Evolutionary conservation across 2,329 filamentous ascomycete genomes (phyloP), one percentile per base, ranked within the genome.

Genomic region (Apiospora koreana): DNA sequence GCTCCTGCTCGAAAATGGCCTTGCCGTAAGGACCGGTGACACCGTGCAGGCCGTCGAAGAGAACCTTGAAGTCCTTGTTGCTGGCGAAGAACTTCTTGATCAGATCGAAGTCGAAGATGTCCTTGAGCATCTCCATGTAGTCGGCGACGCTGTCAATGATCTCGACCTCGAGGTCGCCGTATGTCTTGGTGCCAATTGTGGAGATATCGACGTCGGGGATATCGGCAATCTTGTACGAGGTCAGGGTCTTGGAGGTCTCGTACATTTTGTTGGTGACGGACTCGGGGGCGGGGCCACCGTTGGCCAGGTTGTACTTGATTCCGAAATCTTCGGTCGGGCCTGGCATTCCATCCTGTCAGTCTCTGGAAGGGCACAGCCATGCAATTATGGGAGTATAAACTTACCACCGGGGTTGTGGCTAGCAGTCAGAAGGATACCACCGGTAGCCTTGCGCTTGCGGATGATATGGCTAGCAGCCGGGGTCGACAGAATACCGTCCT

Each of bases 301-400:
- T 98, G 81, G 94, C 87, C 71, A 99, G 88, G 88, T 99, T 99
- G 89, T 99, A 99, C 87, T 99, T 99, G 91, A 99, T 99, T 77
- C 96, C 96, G 78, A 99, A 99, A 84, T 99, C 96, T 81, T 96
- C 93, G 76, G 90, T 92, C 73, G 96, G 96, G 68, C 95, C 94
- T 97, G 76, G 58, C 65, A 6, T 38, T 62, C 4, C 54, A 7
- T 38, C 6, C 18, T 14, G 6, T 62, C 18, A 62, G 54, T 62
- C 35, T 23, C 31, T 5, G 31, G 10, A 3, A 62, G 31, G 14
- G 48, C n/a, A 42, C 14, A 35, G 23, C 9, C n/a, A 35, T 10
- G 12, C 23, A 48, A 21, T 18, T 18, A 28, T 48, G 18, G 14
- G 9, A 28, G 16, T 10, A 16, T 35, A 28, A 23, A 75, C 91